Base-by-base conservation (phyloP, 495 filamentous ascomycete genomes). In the Amniculicola lignicola region DNA sequence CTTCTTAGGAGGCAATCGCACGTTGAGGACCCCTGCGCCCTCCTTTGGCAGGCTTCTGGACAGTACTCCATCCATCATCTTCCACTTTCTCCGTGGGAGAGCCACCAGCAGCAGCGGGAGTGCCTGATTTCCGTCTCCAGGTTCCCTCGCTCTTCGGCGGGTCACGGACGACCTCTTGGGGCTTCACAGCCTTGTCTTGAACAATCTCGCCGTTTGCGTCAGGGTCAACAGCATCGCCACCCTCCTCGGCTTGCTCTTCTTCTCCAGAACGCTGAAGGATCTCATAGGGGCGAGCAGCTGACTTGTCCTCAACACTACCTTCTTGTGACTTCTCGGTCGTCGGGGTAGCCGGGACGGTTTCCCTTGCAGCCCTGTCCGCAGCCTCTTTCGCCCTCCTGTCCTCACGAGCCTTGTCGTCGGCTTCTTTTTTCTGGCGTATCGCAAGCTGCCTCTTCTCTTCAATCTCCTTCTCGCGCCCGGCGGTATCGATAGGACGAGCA, bases 401-500 rank as follows among this genome's bases (percentile, higher is more conserved):
- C 54, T 86, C 81, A 67, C 84, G 86, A 18, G 81, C 83, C 72
- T 92, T 94, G 39, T 95, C 89, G 3, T 96, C 92, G 0, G 82
- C 82, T 48, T 96, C 92, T 69, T 86, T 88, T 79, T 90, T 95
- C 63, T 88, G 84, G 57, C 83, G 84, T 42, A 88, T 23, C 2
- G 82, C 79, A 43, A 85, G 75, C 64, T 86, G 75, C 53, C 86
- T 82, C 75, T 87, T 91, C 74, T 95, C 90, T 67, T 91, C 92
- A 24, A 97, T 82, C 70, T 95, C 86, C 49, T 82, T 85, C 73
- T 96, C 92, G 41, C 86, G 81, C 7, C 89, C 79, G 16, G 88
- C 87, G 42, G 89, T 95, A 71, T 96, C 90, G 57, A 94, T 94
- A 10, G 90, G 90, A 43, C 81, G 80, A 33, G 90, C 90, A 49